Base-by-base conservation (phyloP, 768 basidiomycete genomes). In the Panaeolus cyanescens region DNA sequence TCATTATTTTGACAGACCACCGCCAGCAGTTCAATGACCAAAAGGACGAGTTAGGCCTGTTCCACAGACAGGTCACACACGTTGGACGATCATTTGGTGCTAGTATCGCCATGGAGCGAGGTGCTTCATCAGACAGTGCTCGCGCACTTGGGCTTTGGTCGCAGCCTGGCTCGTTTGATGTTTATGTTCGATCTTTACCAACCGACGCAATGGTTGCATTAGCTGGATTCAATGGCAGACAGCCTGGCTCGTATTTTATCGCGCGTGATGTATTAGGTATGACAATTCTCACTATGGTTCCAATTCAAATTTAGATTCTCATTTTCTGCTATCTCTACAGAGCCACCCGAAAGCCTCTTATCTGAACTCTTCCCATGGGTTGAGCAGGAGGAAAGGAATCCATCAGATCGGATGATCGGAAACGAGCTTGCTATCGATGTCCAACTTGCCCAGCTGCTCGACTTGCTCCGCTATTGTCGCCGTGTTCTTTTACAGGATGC, bases 401-500 rank as follows among this genome's bases (percentile, higher is more conserved):
- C 62, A 25, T 3, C 53, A 28, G 32, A 31, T 4, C 59, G 57
- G 15, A 45, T 40, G 4, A 2, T 39, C 8, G n/a, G 30, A 12
- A 0, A 55, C 37, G 12, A 36, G 19, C 2, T 39, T 13, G 68
- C 65, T 7, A 60, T 53, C 5, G 74, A 74, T 54, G 66, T 71
- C 33, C 64, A 73, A 1, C 62, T 76, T 1, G 65, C 64, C 8
- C 53, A 71, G 20, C 75, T 77, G 55, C 68, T 73, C 0, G 37
- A n/a, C n/a, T n/a, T n/a, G n/a, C n/a, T n/a, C n/a, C n/a, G n/a
- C n/a, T 40, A 19, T 20, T 40, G 15, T 19, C 39, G 39, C n/a
- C 39, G 39, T 5, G 66, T 78, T n/a, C 61, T 78, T 2, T 65
- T 79, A 5, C 74, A 79, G 66, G 77, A 79, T 55, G 61, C 65